phyloP scores from a whole-genome alignment of 257 asterid species.

The Nicotiana paniculata region DNA sequence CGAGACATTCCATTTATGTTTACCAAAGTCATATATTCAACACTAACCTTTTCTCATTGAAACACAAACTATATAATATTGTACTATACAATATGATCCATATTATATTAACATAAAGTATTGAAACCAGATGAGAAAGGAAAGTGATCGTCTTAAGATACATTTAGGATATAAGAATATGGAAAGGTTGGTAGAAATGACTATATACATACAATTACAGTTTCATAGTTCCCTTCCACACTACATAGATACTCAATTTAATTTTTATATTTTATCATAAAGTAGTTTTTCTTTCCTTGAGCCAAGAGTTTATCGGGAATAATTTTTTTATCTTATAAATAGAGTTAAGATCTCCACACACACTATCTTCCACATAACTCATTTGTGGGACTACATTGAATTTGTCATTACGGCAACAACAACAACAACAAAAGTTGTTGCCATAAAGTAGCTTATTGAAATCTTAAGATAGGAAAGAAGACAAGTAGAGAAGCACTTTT shows the following conservation, averaged over 20 bases:
- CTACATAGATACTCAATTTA: background rate
- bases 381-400: too few species aligned
- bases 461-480: background rate
- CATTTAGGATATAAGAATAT: background rate
- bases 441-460: background rate
- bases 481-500: background rate
- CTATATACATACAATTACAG: background rate
- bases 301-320: rapidly evolving
- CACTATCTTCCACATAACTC: too few species aligned
- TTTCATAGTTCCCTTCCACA: background rate
- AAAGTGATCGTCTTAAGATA: background rate
- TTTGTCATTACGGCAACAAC: too few species aligned
- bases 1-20: background rate
- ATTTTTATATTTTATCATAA: background rate
- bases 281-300: too few species aligned
- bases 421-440: too few species aligned
- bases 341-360: rapidly evolving
- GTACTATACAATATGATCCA: background rate
- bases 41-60: background rate
- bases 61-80: background rate
- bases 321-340: too few species aligned
- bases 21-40: background rate
- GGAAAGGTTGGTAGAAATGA: background rate
- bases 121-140: background rate
- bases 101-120: background rate